Base-by-base conservation (phyloP, 2,329 filamentous ascomycete genomes). In the Aspergillus quadrilineatus region DNA sequence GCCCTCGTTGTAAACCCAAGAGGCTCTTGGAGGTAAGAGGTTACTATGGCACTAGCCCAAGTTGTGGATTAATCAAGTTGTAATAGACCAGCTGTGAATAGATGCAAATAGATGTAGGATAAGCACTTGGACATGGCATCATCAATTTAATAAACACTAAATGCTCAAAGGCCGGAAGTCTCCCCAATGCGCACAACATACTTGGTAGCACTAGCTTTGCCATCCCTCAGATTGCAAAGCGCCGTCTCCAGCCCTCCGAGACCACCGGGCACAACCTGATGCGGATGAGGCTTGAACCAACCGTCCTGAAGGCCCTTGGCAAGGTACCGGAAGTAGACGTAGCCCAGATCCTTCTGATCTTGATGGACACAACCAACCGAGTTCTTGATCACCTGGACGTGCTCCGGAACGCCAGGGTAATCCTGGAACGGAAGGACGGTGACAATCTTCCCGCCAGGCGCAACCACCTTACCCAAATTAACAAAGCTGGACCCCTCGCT, bases 201-300 rank as follows among this genome's bases (percentile, higher is more conserved):
- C 72, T 88, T 89, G 0, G 82, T 76, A 1, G 79, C 85, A 65
- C 81, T 85, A n/a, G 82, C 85, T 68, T 81, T 84, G 0, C 85
- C 85, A 22, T 77, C 77, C 67, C 79, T 83, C 69, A 89, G 66
- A 59, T 83, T 80, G 60, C 68, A 68, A 69, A 88, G 65, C 0
- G 74, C 85, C 45, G 65, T 70, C 65, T 85, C 71, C 4, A 86
- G 71, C 0, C 84, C 83, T 2, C 68, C 73, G 53, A 87, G 63
- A 0, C 84, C 85, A 2, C 82, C 81, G 0, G 71, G 65, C 6
- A 81, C 67, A 6, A 83, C 74, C 64, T 82, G 75, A 53, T 71
- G 69, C 29, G 79, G 79, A 71, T 83, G 80, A 3, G 76, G 69
- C 47, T 60, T 70, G 46, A 82, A 80, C 68, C 70, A 78, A 0